Conservation (phyloP, 345 rosid species). For the Salix arbutifolia region DNA sequence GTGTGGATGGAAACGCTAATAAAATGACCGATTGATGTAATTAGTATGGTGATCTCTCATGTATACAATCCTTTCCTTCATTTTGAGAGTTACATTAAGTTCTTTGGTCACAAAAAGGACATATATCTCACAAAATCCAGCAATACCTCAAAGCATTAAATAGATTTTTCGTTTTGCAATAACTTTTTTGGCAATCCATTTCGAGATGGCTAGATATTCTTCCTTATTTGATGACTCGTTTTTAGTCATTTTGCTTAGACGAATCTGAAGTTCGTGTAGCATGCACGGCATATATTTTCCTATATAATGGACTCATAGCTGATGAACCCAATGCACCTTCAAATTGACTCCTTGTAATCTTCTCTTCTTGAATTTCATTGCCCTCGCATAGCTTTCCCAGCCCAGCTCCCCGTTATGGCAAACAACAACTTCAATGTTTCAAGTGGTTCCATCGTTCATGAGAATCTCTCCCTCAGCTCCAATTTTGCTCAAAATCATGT, state of each 20-base stretch:
- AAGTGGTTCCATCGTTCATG: background rate
- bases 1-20: no score
- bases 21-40: no score
- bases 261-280: no score
- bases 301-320: no score
- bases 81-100: no score
- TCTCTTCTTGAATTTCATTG: no score
- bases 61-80: no score
- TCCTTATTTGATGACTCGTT: background rate
- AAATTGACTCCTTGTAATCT: no score
- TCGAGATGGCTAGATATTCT: background rate
- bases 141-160: background rate
- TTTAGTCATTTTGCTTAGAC: background rate
- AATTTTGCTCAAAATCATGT: background rate
- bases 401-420: background rate
- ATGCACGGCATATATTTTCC: no score
- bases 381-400: no score
- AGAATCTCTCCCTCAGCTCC: background rate
- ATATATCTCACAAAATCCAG: background rate
- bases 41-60: no score
- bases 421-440: background rate
- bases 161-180: background rate
- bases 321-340: no score
- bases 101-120: background rate
- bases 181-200: background rate